A percentile compares a stretch with the other conserved stretches of the same genome.
Evolutionary conservation across 305 asterid species (phyloP).

Genomic region (Coffea humblotiana): DNA sequence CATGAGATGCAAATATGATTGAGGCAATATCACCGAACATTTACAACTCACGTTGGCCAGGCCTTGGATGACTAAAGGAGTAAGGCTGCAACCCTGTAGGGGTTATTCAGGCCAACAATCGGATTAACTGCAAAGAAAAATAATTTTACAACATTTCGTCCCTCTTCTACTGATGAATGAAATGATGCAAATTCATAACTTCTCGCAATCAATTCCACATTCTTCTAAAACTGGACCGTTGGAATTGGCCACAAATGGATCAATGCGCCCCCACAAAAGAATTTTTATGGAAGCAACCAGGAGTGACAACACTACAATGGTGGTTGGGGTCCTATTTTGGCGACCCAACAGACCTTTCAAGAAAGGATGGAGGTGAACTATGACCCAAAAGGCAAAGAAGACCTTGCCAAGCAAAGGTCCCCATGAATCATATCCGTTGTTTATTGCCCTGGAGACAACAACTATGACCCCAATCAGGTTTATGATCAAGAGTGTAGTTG

Average conservation of each 20-base stretch:
- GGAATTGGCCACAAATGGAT: constrained; percentile 42
- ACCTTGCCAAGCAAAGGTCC: constrained; percentile 53
- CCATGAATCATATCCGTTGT: constrained; percentile 51
- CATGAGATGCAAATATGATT: too few relatives aligned
- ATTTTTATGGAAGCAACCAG: constrained; percentile 55
- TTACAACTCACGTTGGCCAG: too few relatives aligned
- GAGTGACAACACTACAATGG: constrained; percentile 53
- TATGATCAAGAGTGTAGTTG: constrained; percentile 45
- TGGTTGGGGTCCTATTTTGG: constrained; percentile 50
- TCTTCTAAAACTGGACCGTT: constrained; percentile 50
- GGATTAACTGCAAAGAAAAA: too few relatives aligned
- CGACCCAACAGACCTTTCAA: constrained; percentile 55
- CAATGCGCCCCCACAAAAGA: constrained; percentile 54
- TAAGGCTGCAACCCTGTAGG: too few relatives aligned
- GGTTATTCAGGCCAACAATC: too few relatives aligned
- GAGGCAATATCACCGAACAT: too few relatives aligned
- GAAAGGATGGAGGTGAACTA: constrained; percentile 62
- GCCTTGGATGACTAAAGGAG: too few relatives aligned
- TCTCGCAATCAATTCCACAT: constrained; percentile 56
- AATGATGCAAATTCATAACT: neutral
- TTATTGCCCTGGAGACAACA: constrained; percentile 50
- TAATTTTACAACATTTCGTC: too few relatives aligned
- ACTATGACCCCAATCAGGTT: constrained; percentile 52
- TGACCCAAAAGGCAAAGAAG: constrained; percentile 57
- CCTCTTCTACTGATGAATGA: neutral